Evolutionary conservation across 805 yeast species (phyloP).

Genomic region (Cyberlindnera bimundalis): DNA sequence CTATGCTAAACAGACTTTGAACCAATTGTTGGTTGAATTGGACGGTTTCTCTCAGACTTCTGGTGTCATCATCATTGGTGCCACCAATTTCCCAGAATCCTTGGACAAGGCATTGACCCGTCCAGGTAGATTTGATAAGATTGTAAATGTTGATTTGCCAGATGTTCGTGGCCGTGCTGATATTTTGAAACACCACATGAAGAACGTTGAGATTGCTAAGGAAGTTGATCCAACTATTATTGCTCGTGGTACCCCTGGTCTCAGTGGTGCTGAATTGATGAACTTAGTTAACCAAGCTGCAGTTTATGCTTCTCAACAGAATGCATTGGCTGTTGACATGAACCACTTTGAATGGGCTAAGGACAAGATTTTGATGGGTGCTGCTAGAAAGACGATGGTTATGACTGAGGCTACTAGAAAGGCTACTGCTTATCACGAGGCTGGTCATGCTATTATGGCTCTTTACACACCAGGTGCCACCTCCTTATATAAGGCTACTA

Average conservation of each 20-base stretch:
- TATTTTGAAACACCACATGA: constrained; percentile 86
- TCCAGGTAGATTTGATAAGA: constrained; percentile 97
- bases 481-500: constrained; percentile 93
- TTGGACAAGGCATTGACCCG: constrained; percentile 95
- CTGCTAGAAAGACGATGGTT: constrained; percentile 96
- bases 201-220: constrained; percentile 79
- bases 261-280: constrained; percentile 97
- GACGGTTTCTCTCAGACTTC: constrained; percentile 93
- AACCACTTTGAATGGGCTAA: constrained; percentile 97
- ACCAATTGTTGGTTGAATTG: constrained; percentile 90
- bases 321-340: constrained; percentile 89
- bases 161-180: constrained; percentile 97
- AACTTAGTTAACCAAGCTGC: constrained; percentile 98
- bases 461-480: constrained; percentile 93
- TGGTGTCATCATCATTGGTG: constrained; percentile 95
- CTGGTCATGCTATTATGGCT: constrained; percentile 99
- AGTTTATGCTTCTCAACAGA: constrained; percentile 88
- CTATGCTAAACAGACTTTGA: constrained; percentile 94
- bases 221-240: constrained; percentile 84
- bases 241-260: constrained; percentile 97
- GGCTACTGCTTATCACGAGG: constrained; percentile 97
- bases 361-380: constrained; percentile 96
- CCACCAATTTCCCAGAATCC: constrained; percentile 97
- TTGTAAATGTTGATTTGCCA: constrained; percentile 92
- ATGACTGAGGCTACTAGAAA: constrained; percentile 91